Percentiles rank a stretch among this genome's conserved stretches.
These are phyloP conservation scores for Camelina laxa DNA, from an alignment of 345 rosid species.

Conservation along the genomic window DNA sequence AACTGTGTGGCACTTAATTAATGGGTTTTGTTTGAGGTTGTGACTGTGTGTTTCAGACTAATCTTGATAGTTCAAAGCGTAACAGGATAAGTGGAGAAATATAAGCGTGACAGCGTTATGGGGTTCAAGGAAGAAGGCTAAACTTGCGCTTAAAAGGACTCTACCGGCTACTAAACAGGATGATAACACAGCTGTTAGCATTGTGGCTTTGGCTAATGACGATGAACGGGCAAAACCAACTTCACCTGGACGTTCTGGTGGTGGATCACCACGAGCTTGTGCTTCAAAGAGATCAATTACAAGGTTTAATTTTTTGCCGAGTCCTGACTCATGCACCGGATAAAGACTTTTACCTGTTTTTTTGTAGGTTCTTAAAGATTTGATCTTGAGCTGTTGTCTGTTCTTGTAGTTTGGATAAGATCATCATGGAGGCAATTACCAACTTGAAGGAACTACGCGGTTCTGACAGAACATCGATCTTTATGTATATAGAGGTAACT, in stretches of 20 bases:
- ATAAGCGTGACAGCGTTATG: slow-evolving; percentile 92
- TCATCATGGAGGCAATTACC: slow-evolving; percentile 78
- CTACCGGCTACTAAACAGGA: slow-evolving; percentile 55
- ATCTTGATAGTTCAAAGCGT: slow-evolving; percentile 29
- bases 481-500: slow-evolving; percentile 76
- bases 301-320: slow-evolving; percentile 54
- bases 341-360: neutral
- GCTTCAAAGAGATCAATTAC: slow-evolving; percentile 65
- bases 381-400: slow-evolving; percentile 24
- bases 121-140: slow-evolving; percentile 91
- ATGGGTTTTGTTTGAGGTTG: slow-evolving; percentile 13
- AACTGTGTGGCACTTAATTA: neutral
- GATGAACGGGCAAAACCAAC: slow-evolving; percentile 60
- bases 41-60: slow-evolving; percentile 19
- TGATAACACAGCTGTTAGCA: slow-evolving; percentile 46
- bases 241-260: slow-evolving; percentile 58
- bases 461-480: slow-evolving; percentile 82
- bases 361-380: slow-evolving; percentile 12
- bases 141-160: slow-evolving; percentile 71
- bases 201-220: slow-evolving; percentile 50
- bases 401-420: slow-evolving; percentile 73
- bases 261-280: slow-evolving; percentile 45
- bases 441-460: slow-evolving; percentile 82
- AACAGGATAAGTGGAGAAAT: slow-evolving; percentile 99
- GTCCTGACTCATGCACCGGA: slow-evolving; percentile 12